Conservation (phyloP, 768 basidiomycete species). For the Fomitopsis pulvina region DNA sequence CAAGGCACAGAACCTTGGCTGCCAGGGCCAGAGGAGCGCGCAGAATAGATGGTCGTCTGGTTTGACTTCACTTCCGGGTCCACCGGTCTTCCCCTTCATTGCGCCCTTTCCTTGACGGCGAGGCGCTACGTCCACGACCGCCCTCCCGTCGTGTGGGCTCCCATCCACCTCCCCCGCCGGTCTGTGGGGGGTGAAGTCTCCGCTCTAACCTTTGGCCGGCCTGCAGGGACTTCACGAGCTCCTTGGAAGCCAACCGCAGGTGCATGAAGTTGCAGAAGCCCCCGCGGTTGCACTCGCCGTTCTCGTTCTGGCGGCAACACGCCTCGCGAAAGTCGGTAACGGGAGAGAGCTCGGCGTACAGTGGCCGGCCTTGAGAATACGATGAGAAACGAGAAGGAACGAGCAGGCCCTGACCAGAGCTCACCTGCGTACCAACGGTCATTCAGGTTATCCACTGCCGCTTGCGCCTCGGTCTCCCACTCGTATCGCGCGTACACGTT, state of each 20-base stretch:
- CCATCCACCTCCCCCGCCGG: slow-evolving; percentile 70
- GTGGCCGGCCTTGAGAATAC: slow-evolving; percentile 64
- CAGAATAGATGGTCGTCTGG: too few relatives aligned
- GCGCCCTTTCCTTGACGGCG: slow-evolving; percentile 54
- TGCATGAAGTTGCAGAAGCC: slow-evolving; percentile 99
- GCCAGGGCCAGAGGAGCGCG: too few relatives aligned
- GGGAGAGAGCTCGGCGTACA: slow-evolving; percentile 96
- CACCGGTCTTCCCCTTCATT: slow-evolving; percentile 63
- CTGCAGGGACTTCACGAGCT: slow-evolving; percentile 71
- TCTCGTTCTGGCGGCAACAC: slow-evolving; percentile 97
- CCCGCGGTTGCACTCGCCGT: slow-evolving; percentile 96
- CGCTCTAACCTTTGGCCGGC: slow-evolving; percentile 83
- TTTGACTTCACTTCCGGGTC: slow-evolving; percentile 31
- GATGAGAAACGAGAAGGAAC: not conserved
- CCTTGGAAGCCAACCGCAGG: slow-evolving; percentile 79
- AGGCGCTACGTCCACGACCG: slow-evolving; percentile 67
- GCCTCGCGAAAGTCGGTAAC: slow-evolving; percentile 99
- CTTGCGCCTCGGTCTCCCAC: slow-evolving; percentile 96
- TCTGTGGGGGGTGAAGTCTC: slow-evolving; percentile 61
- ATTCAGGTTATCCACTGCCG: slow-evolving; percentile 88
- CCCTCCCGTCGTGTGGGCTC: slow-evolving; percentile 68
- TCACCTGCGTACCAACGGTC: slow-evolving; percentile 97
- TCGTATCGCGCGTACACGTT: slow-evolving; percentile 98
- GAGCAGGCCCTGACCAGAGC: too few relatives aligned
- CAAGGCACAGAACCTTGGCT: too few relatives aligned